Base-by-base conservation (phyloP, 129 eudicot species). In the Rutidosis leptorrhynchoides region DNA sequence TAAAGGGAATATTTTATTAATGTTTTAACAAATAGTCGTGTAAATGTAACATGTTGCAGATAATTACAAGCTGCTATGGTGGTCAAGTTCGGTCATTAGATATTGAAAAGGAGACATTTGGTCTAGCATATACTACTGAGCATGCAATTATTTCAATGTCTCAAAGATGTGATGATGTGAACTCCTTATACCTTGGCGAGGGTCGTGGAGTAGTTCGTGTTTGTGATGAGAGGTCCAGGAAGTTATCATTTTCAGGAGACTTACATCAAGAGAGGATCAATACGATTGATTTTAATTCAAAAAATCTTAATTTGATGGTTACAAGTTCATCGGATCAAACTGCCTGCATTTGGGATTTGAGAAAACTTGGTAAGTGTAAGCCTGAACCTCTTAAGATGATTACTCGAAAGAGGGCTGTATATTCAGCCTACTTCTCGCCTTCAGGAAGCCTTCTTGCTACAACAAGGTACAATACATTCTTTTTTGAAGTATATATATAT, bases 261-360 rank as follows among this genome's bases (percentile, higher is more conserved):
- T 76, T 94, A 68, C 99, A 94, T 62, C 81, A 73, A 29, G 29
- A 22, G 17, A 74, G 90, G 71, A 86, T 94, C 62, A 89, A 94
- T 69, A 77, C 90, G 21, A 78, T 94, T 58, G 93, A 94, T 78
- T 89, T 94, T 26, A 89, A 62, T 66, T 42, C 85, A 10, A 73
- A 70, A 60, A 89, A 84, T 69, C 71, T 71, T 17, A 89, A 82
- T 25, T 52, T 83, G 19, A 84, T 94, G 94, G 97, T 87, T 51
- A 94, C 99, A 32, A 84, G 99, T 53, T 94, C 97, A 12, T 65
- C 95, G 2, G 97, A 94, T 72, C 82, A 80, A 27, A 83, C 83
- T 29, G 95, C 84, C 42, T 86, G 95, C 80, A 83, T 94, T 69
- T 94, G 99, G 99, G 99, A 94, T 84, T 74, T 89, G 72, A 86